Percentiles rank a stretch among this genome's conserved stretches.
Conservation (phyloP, 192 early-diverging fungal species). For the Rhizoclosmatium sp. region DNA sequence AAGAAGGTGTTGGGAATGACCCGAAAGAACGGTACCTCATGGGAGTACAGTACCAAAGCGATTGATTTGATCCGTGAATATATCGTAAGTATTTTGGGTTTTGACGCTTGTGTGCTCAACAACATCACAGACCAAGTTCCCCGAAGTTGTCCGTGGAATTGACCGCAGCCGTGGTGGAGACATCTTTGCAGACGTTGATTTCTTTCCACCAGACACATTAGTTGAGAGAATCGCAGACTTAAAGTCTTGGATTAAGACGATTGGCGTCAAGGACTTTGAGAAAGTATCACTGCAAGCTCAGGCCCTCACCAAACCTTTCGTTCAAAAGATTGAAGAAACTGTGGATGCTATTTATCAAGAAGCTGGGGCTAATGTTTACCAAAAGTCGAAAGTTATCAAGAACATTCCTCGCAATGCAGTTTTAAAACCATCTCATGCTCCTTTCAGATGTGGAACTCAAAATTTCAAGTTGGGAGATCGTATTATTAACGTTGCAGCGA, state of each 20-base stretch:
- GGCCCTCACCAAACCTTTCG: constrained; percentile 70
- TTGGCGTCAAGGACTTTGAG: constrained; percentile 70
- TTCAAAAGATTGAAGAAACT: constrained; percentile 64
- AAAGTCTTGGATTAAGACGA: constrained; percentile 70
- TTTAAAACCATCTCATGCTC: constrained; percentile 82
- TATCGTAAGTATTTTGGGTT: constrained; percentile 53
- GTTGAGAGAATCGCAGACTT: constrained; percentile 60
- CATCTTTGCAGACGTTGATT: constrained; percentile 68
- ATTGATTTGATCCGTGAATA: constrained; percentile 78
- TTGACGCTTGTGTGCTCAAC: not conserved
- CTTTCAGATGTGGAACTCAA: constrained; percentile 76
- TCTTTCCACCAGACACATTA: constrained; percentile 59
- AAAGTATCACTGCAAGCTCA: constrained; percentile 67
- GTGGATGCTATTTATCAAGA: constrained; percentile 56
- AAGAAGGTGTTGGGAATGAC: constrained; percentile 91
- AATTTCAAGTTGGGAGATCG: constrained; percentile 88
- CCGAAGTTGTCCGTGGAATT: constrained; percentile 61
- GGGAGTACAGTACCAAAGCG: constrained; percentile 88
- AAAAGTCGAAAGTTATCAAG: constrained; percentile 49
- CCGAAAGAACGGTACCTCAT: constrained; percentile 74
- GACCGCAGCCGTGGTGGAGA: constrained; percentile 50
- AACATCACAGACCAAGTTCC: constrained; percentile 54
- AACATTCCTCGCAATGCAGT: constrained; percentile 65
- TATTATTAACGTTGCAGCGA: constrained; percentile 74
- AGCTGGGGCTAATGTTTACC: constrained; percentile 14